Percentiles rank a stretch among this genome's conserved stretches.
Conservation (phyloP, 2,329 filamentous ascomycete genomes). For the Xylogone sp. region DNA sequence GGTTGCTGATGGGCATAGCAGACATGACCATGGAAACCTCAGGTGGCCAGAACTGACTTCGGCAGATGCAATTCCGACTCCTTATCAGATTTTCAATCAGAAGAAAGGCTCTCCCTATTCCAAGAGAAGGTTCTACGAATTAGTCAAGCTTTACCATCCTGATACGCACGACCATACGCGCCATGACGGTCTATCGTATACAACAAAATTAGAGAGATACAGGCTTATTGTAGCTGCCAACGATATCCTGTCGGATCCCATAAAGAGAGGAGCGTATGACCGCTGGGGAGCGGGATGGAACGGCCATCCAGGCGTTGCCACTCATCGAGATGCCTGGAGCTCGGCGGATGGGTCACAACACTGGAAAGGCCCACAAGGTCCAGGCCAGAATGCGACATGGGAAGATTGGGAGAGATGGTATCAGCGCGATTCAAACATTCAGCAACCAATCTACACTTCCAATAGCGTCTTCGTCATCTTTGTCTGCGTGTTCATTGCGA, state of each 20-base stretch:
- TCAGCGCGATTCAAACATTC: conserved; percentile 42
- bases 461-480: conserved; percentile 75
- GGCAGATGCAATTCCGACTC: conserved; percentile 47
- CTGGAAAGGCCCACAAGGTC: conserved; percentile 31
- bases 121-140: conserved; percentile 80
- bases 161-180: conserved; percentile 53
- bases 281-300: conserved; percentile 77
- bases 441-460: conserved; percentile 63
- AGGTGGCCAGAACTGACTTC: conserved; percentile 27
- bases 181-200: conserved; percentile 47
- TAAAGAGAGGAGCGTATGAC: conserved; percentile 79
- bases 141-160: conserved; percentile 95
- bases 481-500: conserved; percentile 63
- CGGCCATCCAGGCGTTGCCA: conserved; percentile 34
- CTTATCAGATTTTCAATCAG: conserved; percentile 80
- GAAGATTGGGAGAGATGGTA: conserved; percentile 93
- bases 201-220: conserved; percentile 79
- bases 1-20: conserved; percentile 31
- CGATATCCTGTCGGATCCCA: conserved; percentile 77
- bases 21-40: conserved; percentile 26
- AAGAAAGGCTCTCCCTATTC: conserved; percentile 65
- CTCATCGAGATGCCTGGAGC: conserved; percentile 22
- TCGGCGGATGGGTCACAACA: conserved; percentile 18
- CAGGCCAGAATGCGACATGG: conserved; percentile 83
- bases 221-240: conserved; percentile 85